Base-by-base conservation (phyloP, 2,329 filamentous ascomycete species). In the Aspergillus unguis region DNA sequence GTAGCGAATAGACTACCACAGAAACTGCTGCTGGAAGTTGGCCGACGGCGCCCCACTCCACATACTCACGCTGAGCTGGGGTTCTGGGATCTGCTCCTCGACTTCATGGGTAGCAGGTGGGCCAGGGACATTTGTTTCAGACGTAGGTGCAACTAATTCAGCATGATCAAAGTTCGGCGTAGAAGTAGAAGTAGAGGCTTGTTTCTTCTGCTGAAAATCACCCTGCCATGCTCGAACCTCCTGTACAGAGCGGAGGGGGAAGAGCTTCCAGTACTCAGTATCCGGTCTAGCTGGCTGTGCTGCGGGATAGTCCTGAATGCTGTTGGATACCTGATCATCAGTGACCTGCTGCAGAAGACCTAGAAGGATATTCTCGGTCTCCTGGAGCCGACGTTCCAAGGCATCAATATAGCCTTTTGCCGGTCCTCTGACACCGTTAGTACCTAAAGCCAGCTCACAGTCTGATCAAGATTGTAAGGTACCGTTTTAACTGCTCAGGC, bases 401-500 rank as follows among this genome's bases (percentile, higher is more conserved):
- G 71, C 70, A 60, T 77, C 75, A 17, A 73, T 68, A 47, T 77
- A 76, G 6, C 75, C 75, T 55, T 77, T 77, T n/a, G 74, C 70
- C 5, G 75, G 75, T 1, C 75, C 75, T 46, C 75, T 77, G 27
- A 4, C 4, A n/a, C 17, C 25, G n/a, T 2, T 25, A 26, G 47
- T 36, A 17, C 17, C 17, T 17, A 17, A 17, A 17, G 17, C 17
- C 17, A 17, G 17, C 17, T 17, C 4, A 6, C 7, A 7, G 11
- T n/a, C 29, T 11, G 3, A 25, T 25, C n/a, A 4, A 0, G 2
- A 6, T 25, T 3, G 40, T 5, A 26, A 5, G 33, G 23, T 62
- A 72, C 71, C 70, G 63, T 57, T 71, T 71, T 5, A 72, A 62
- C 40, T 71, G 65, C 44, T 68, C 65, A 4, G 71, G 71, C 71